A percentile compares a stretch with the other conserved stretches of the same genome.
Conservation (phyloP, 106 monocot species). For the Chionographis japonica region DNA sequence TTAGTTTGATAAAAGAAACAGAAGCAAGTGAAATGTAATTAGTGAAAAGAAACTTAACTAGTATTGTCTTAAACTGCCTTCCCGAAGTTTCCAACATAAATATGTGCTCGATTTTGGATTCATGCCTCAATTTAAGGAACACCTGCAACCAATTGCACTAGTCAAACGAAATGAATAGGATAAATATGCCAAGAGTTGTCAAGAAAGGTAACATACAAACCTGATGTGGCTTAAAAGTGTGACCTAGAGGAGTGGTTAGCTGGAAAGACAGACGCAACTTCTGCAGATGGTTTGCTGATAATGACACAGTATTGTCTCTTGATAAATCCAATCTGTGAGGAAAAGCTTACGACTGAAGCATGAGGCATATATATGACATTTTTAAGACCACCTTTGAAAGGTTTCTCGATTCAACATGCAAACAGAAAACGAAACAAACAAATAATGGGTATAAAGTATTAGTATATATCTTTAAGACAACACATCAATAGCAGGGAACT, state of each 20-base stretch:
- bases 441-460: too few species aligned
- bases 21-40: not conserved
- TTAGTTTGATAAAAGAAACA: not conserved
- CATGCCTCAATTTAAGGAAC: conserved; percentile 84
- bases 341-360: not conserved
- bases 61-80: conserved; percentile 60
- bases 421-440: not conserved
- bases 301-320: conserved; percentile 39
- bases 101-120: conserved; percentile 80
- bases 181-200: not conserved
- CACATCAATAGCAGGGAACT: too few species aligned
- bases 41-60: conserved; percentile 41
- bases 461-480: too few species aligned
- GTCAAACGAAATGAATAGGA: conserved; percentile 2
- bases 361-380: not conserved
- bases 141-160: conserved; percentile 39
- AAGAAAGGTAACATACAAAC: conserved; percentile 20
- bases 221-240: conserved; percentile 91
- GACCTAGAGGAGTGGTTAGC: conserved; percentile 65
- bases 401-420: too few species aligned
- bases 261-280: conserved; percentile 77
- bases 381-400: not conserved
- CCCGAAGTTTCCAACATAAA: conserved; percentile 66
- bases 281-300: conserved; percentile 94
- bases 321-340: conserved; percentile 79